A percentile compares a stretch with the other conserved stretches of the same genome.
phyloP scores from a whole-genome alignment of 805 yeast genomes.

The Brettanomyces anomalus region DNA sequence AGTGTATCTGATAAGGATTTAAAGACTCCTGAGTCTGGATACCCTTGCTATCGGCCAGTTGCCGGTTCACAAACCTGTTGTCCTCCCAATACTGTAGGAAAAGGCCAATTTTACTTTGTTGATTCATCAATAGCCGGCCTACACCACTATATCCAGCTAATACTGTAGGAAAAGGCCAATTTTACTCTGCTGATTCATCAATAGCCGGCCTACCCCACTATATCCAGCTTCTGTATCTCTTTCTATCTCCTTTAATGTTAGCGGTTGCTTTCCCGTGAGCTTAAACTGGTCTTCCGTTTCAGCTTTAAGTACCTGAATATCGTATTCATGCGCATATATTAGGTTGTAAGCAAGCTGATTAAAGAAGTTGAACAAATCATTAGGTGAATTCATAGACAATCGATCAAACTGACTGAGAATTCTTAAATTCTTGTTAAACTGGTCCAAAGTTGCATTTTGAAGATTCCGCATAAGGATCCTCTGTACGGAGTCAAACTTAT shows the following conservation, averaged over 20 bases:
- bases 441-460: constrained; percentile 22
- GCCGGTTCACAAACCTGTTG: constrained; percentile 18
- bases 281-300: neutral
- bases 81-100: constrained; percentile 27
- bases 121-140: constrained; percentile 21
- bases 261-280: neutral
- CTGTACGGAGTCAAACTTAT: constrained; percentile 17
- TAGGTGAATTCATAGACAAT: constrained; percentile 20
- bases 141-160: constrained; percentile 24
- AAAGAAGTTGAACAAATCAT: constrained; percentile 26
- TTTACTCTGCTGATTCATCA: constrained; percentile 20
- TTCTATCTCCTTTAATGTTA: constrained; percentile 4
- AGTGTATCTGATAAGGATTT: constrained; percentile 23
- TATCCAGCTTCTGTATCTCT: constrained; percentile 14
- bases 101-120: constrained; percentile 23
- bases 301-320: constrained; percentile 4
- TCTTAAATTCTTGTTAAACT: constrained; percentile 25
- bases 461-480: constrained; percentile 20
- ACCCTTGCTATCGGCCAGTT: constrained; percentile 9
- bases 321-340: constrained; percentile 9
- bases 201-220: constrained; percentile 19
- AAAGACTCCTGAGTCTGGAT: constrained; percentile 11
- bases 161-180: constrained; percentile 25
- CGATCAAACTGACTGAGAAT: constrained; percentile 24
- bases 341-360: constrained; percentile 20